phyloP scores from a whole-genome alignment of 257 asterid genomes.

The Scutellaria baicalensis region DNA sequence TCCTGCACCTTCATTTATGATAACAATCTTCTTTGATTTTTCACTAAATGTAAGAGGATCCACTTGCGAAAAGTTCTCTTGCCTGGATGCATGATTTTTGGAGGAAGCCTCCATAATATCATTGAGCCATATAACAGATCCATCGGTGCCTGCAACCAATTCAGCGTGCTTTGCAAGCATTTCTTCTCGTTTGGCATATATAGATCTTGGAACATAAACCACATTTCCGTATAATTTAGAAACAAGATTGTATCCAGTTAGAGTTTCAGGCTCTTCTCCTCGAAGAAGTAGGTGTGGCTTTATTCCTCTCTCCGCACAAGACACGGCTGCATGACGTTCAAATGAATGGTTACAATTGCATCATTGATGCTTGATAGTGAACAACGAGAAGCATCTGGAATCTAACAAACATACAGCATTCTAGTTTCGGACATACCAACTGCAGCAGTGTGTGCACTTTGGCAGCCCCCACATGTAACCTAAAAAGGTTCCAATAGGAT shows the following conservation, averaged over 20 bases:
- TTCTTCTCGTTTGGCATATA: constrained; percentile 69
- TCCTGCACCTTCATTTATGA: constrained; percentile 86
- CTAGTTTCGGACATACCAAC: constrained; percentile 55
- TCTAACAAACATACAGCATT: background rate
- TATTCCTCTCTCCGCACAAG: constrained; percentile 88
- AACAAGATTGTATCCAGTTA: constrained; percentile 76
- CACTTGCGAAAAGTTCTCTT: constrained; percentile 1
- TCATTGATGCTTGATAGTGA: background rate
- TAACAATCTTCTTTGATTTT: constrained; percentile 42
- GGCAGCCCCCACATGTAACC: constrained; percentile 99
- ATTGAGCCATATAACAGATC: constrained; percentile 37
- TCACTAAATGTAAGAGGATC: constrained; percentile 11
- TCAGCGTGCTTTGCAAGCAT: constrained; percentile 70
- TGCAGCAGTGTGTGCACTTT: constrained; percentile 96
- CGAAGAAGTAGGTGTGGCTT: constrained; percentile 83
- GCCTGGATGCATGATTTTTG: constrained; percentile 4
- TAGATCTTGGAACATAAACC: constrained; percentile 62
- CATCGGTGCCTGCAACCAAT: constrained; percentile 37
- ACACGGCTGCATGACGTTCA: constrained; percentile 56
- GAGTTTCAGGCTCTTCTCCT: constrained; percentile 85
- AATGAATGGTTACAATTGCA: constrained; percentile 14
- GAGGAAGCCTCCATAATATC: constrained; percentile 35
- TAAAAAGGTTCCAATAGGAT: constrained; percentile 26
- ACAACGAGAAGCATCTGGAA: background rate
- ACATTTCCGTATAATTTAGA: constrained; percentile 70